Evolutionary conservation across 2,329 filamentous ascomycete genomes (phyloP).

Genomic region (Fusarium anthophilum): DNA sequence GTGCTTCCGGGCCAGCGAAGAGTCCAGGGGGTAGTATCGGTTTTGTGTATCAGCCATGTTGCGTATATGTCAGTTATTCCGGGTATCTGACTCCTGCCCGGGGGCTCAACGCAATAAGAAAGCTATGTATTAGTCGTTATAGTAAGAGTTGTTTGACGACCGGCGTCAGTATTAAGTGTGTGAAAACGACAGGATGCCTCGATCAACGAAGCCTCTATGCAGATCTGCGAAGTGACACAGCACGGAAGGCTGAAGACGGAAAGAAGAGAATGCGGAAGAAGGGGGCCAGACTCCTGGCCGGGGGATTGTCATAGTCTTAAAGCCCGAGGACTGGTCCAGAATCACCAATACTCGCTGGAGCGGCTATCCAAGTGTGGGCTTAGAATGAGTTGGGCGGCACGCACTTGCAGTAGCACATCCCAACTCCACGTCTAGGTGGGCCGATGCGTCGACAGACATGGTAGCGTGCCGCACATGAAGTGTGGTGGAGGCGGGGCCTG

Average conservation of each 20-base stretch:
- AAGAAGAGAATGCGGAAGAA: conserved; percentile 49
- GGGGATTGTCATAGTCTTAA: conserved; percentile 44
- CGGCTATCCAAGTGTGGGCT: conserved; percentile 38
- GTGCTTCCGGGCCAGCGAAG: conserved; percentile 66
- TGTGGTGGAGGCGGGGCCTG: conserved; percentile 24
- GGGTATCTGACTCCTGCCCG: conserved; percentile 40
- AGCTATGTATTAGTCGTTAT: conserved; percentile 37
- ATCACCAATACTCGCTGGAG: conserved; percentile 27
- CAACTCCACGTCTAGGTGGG: conserved; percentile 35
- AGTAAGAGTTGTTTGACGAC: conserved; percentile 46
- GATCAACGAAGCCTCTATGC: conserved; percentile 55
- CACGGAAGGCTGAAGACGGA: conserved; percentile 43
- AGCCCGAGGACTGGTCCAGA: conserved; percentile 31
- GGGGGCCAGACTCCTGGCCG: conserved; percentile 42
- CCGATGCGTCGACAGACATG: conserved; percentile 35
- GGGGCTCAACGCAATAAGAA: conserved; percentile 25
- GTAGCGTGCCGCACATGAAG: conserved; percentile 17
- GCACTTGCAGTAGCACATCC: conserved; percentile 39
- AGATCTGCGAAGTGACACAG: conserved; percentile 42
- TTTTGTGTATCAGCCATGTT: conserved; percentile 58
- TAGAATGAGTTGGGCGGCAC: conserved; percentile 33
- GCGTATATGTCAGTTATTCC: conserved; percentile 47
- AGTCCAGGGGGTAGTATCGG: conserved; percentile 57
- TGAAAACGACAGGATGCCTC: conserved; percentile 54
- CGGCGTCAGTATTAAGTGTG: conserved; percentile 46